Conservation (phyloP, 495 filamentous ascomycete genomes). For the Aspergillus heteromorphus region DNA sequence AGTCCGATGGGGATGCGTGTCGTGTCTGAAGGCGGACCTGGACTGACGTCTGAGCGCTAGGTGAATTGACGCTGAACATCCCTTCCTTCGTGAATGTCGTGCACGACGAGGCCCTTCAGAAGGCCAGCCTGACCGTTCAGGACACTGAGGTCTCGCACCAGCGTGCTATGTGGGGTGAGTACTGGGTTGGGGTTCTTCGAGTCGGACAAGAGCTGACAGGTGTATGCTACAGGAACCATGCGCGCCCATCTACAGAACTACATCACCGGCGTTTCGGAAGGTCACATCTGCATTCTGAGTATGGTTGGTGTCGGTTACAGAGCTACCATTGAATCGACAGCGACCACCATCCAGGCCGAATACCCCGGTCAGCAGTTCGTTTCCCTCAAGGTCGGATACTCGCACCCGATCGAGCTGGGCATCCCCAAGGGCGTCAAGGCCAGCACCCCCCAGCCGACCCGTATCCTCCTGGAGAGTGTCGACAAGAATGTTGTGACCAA, state of each 20-base stretch:
- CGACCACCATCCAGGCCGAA: conserved; percentile 58
- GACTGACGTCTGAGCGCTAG: conserved; percentile 27
- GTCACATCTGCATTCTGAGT: conserved; percentile 85
- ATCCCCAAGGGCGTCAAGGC: conserved; percentile 81
- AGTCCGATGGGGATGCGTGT: not conserved
- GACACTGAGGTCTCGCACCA: conserved; percentile 63
- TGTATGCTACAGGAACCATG: conserved; percentile 61
- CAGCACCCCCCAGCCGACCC: conserved; percentile 86
- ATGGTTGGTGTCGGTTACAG: conserved; percentile 96
- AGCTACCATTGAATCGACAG: conserved; percentile 72
- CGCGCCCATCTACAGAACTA: conserved; percentile 86
- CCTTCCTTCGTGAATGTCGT: conserved; percentile 68
- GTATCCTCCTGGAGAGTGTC: conserved; percentile 81
- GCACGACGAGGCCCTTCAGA: conserved; percentile 53
- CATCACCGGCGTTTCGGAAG: conserved; percentile 90
- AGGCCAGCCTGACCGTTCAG: conserved; percentile 60
- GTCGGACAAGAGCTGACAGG: conserved; percentile 6
- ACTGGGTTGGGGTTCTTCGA: not conserved
- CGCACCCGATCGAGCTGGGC: conserved; percentile 85
- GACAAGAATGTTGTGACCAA: conserved; percentile 81
- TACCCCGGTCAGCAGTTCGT: conserved; percentile 84
- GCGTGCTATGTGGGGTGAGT: conserved; percentile 96
- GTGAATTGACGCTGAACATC: conserved; percentile 65
- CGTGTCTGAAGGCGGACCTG: conserved; percentile 2
- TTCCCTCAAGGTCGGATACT: conserved; percentile 89